Percentiles rank a stretch among this genome's conserved stretches.
phyloP scores from a whole-genome alignment of 108 stramenopile species.

The Nitzschia sp. region DNA sequence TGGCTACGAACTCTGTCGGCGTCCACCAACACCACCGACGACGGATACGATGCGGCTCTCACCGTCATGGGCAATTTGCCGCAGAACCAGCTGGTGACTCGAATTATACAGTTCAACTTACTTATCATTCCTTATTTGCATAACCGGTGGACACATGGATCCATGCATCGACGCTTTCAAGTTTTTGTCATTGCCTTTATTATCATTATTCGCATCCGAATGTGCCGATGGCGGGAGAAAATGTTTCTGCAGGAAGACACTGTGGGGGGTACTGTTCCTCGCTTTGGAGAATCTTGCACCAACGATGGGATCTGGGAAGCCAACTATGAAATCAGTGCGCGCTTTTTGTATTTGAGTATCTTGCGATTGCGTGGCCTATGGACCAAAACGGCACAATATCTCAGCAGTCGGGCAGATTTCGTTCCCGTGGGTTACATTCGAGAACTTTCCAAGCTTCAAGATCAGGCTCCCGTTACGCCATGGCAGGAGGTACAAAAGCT shows the following conservation, averaged over 20 bases:
- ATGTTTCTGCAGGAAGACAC: slow-evolving; percentile 19
- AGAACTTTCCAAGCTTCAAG: slow-evolving; percentile 47
- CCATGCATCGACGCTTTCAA: slow-evolving; percentile 27
- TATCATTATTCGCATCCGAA: slow-evolving; percentile 24
- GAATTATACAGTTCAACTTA: neutral
- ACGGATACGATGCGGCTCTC: neutral
- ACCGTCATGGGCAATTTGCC: neutral
- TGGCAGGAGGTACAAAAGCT: slow-evolving; percentile 31
- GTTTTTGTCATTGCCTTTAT: slow-evolving; percentile 40
- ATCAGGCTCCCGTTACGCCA: slow-evolving; percentile 43
- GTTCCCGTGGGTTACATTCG: slow-evolving; percentile 44
- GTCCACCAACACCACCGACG: neutral
- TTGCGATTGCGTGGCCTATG: slow-evolving; percentile 51
- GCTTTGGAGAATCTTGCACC: slow-evolving; percentile 31
- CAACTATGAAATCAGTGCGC: slow-evolving; percentile 39
- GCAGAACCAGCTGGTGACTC: neutral
- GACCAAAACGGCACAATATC: slow-evolving; percentile 62
- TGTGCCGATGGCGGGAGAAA: slow-evolving; percentile 34
- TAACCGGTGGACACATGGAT: slow-evolving; percentile 27
- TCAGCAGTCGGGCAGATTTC: slow-evolving; percentile 52
- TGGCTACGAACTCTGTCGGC: neutral
- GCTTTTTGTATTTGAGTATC: slow-evolving; percentile 33
- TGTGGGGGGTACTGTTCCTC: neutral
- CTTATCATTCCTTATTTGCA: slow-evolving; percentile 19
- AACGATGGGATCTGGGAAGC: slow-evolving; percentile 46